Percentiles rank a stretch among this genome's conserved stretches.
Conservation (phyloP, 1,284 basidiomycete species). For the Neotropicomus parvogracilis region DNA sequence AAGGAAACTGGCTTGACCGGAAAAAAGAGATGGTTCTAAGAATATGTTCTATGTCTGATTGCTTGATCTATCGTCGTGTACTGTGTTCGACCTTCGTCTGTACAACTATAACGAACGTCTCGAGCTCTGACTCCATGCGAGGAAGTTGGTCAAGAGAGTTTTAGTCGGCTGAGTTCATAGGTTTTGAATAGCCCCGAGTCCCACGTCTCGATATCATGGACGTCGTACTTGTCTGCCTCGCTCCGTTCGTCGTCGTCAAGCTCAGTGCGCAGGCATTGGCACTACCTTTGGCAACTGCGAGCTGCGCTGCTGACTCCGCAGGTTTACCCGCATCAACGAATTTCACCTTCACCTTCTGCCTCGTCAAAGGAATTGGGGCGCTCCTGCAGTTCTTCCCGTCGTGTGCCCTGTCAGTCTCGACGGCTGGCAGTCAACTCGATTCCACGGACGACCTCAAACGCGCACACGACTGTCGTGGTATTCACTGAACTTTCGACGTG, state of each 20-base stretch:
- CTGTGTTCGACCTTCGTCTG: too few relatives aligned
- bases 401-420: conserved; percentile 59
- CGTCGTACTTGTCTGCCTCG: conserved; percentile 32
- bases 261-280: conserved; percentile 28
- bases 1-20: too few relatives aligned
- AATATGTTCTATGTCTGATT: too few relatives aligned
- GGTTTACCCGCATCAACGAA: conserved; percentile 87
- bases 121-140: too few relatives aligned
- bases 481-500: conserved; percentile 76
- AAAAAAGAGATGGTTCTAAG: too few relatives aligned
- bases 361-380: conserved; percentile 38
- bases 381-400: conserved; percentile 23
- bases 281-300: too few relatives aligned
- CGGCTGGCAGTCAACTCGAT: conserved; percentile 82
- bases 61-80: too few relatives aligned
- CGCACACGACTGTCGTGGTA: conserved; percentile 69
- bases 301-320: conserved; percentile 32
- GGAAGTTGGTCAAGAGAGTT: too few relatives aligned
- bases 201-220: too few relatives aligned
- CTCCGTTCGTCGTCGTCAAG: conserved; percentile 28
- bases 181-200: too few relatives aligned
- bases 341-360: conserved; percentile 59
- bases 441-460: conserved; percentile 64
- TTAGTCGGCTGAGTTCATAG: too few relatives aligned
- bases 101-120: too few relatives aligned